Conservation (phyloP, 2,329 filamentous ascomycete species). For the Fusarium dlaminii region DNA sequence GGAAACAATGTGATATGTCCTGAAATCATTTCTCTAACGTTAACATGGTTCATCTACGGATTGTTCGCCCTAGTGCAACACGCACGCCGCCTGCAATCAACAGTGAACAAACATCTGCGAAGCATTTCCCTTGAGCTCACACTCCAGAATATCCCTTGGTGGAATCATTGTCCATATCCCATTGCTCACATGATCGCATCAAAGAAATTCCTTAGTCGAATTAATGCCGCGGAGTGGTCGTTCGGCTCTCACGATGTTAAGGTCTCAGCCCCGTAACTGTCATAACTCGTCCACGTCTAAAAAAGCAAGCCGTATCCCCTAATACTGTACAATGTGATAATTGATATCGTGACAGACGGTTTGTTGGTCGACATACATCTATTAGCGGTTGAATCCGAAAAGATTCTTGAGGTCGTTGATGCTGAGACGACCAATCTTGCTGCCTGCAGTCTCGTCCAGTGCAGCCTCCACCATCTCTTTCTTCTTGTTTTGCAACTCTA, state of each 20-base stretch:
- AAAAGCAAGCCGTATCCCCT: not conserved
- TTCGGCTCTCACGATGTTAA: not conserved
- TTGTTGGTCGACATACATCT: not conserved
- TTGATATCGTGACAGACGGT: not conserved
- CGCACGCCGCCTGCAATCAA: not conserved
- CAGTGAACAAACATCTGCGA: not conserved
- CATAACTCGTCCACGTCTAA: slow-evolving; percentile 9
- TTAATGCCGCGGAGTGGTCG: not conserved
- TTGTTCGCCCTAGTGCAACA: not conserved
- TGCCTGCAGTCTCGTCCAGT: slow-evolving; percentile 77
- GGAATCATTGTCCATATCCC: slow-evolving; percentile 4
- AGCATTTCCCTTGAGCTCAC: not conserved
- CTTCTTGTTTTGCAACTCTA: slow-evolving; percentile 82
- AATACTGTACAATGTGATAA: not conserved
- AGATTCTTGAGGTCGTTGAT: slow-evolving; percentile 75
- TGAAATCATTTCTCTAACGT: not conserved
- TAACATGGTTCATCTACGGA: not conserved
- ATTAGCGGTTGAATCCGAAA: slow-evolving; percentile 53
- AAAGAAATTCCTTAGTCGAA: not conserved
- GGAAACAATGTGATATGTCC: not conserved
- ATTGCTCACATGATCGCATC: not conserved
- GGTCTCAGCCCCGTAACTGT: not conserved
- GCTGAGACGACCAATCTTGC: slow-evolving; percentile 72
- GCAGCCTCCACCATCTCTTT: slow-evolving; percentile 79
- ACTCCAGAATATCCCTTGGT: not conserved